Base-by-base conservation (phyloP, 2,329 filamentous ascomycete species). In the Aureobasidium sp. region DNA sequence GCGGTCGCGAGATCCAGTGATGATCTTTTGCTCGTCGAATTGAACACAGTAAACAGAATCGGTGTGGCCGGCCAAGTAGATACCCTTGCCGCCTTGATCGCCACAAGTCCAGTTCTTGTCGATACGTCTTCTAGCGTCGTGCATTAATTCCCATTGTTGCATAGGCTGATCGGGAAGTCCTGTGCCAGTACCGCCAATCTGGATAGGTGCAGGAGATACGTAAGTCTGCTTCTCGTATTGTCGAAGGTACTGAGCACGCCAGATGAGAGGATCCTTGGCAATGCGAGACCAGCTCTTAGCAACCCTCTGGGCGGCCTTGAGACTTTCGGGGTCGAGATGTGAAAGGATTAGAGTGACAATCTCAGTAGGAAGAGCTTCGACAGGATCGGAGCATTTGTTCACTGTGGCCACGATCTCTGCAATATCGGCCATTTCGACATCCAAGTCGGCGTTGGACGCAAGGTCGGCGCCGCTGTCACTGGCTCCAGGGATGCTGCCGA, bases 31-130 rank as follows among this genome's bases (percentile, higher is more conserved):
- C 87, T 97, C 93, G 73, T 99, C 94, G 73, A 97, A 99, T 72
- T 99, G 94, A 62, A 96, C 84, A 75, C 94, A 99, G 77, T 99
- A 99, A 63, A 99, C 95, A 67, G 92, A 97, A 74, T 99, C 94
- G 29, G 87, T 87, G 73, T 99, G 94, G 2, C 94, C 94, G 69
- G 94, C 91, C 26, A 99, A 82, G 74, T 97, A 97, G 62, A 96
- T 86, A 0, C 91, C 87, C 50, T 85, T 87, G 9, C 92, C 90
- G 67, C 87, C 86, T 62, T 68, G 62, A 27, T 89, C 88, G 69
- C 84, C 87, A n/a, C 67, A 66, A 15, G 70, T 68, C 94, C 94
- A 99, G 65, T 89, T 85, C 66, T 81, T 79, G 68, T 91, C 87
- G 65, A 99, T 82, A 65, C 88, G 83, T 64, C 87, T 83, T 67